phyloP scores from a whole-genome alignment of 2,329 filamentous ascomycete species.

The Aspergillus japonicus region DNA sequence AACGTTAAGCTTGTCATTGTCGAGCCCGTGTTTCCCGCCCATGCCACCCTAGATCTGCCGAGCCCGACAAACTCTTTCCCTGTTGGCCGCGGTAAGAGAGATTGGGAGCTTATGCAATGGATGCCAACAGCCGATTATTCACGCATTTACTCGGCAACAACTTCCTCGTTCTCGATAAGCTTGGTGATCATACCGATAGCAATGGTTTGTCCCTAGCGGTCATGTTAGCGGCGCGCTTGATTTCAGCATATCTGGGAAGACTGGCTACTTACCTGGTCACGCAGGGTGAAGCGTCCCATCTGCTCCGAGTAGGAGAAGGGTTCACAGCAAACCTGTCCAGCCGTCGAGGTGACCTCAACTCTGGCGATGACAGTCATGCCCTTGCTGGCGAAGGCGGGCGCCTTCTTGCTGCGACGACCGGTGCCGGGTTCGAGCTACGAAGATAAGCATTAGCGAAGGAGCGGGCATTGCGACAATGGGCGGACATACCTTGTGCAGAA shows the following conservation, averaged over 20 bases:
- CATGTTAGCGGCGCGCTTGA: constrained; percentile 23
- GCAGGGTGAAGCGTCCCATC: constrained; percentile 83
- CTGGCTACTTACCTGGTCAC: constrained; percentile 69
- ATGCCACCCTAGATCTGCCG: constrained; percentile 15
- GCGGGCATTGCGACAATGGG: too few relatives aligned
- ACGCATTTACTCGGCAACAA: constrained; percentile 17
- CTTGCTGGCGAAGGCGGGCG: constrained; percentile 82
- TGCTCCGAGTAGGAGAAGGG: constrained; percentile 95
- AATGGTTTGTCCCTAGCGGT: constrained; percentile 85
- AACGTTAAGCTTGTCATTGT: constrained; percentile 25
- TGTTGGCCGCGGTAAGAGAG: background rate
- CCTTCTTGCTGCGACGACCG: constrained; percentile 78
- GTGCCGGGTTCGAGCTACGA: constrained; percentile 79
- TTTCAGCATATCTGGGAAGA: constrained; percentile 8
- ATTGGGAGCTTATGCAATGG: background rate
- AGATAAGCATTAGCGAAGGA: too few relatives aligned
- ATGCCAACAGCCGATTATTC: constrained; percentile 6
- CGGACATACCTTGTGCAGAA: constrained; percentile 74
- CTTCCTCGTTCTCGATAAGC: constrained; percentile 54
- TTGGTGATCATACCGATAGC: constrained; percentile 99
- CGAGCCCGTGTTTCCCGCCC: constrained; percentile 21
- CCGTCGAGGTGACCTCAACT: constrained; percentile 80
- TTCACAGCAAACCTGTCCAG: constrained; percentile 87
- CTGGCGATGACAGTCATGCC: constrained; percentile 86
- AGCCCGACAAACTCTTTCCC: background rate